Evolutionary conservation across 2,329 filamentous ascomycete genomes (phyloP).

Genomic region (Exophiala viscosa): DNA sequence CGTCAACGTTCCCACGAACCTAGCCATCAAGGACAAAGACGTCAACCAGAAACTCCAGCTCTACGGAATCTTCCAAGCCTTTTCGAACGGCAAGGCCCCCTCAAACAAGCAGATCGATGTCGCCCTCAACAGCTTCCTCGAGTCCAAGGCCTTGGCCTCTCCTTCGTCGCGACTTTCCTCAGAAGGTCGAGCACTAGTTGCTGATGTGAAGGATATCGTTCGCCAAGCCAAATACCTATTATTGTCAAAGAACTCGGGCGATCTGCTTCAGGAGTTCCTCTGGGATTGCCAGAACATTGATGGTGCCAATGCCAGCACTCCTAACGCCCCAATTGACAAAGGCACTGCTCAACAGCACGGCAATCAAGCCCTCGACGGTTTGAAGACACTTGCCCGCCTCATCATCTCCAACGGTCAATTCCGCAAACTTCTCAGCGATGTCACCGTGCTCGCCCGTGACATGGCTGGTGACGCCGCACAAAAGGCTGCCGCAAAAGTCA

Average conservation of each 20-base stretch:
- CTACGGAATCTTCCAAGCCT: slow-evolving; percentile 67
- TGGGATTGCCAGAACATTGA: slow-evolving; percentile 79
- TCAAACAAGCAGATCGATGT: slow-evolving; percentile 96
- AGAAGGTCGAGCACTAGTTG: slow-evolving; percentile 76
- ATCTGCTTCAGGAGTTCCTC: slow-evolving; percentile 93
- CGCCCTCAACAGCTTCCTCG: slow-evolving; percentile 82
- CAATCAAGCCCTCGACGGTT: slow-evolving; percentile 74
- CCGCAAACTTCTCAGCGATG: slow-evolving; percentile 83
- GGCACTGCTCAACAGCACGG: slow-evolving; percentile 76
- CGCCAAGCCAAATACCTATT: slow-evolving; percentile 79
- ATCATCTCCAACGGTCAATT: slow-evolving; percentile 96
- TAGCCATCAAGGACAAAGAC: slow-evolving; percentile 71
- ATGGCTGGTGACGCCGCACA: slow-evolving; percentile 86
- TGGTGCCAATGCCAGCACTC: slow-evolving; percentile 56
- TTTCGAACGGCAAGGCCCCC: slow-evolving; percentile 83
- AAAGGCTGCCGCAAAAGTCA: slow-evolving; percentile 70
- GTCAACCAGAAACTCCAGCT: slow-evolving; percentile 93
- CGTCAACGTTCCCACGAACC: slow-evolving; percentile 71
- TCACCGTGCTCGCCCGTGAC: slow-evolving; percentile 74
- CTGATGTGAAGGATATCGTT: slow-evolving; percentile 74
- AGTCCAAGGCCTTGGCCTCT: slow-evolving; percentile 63
- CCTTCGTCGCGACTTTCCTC: slow-evolving; percentile 74
- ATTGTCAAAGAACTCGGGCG: slow-evolving; percentile 90
- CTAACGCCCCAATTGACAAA: slow-evolving; percentile 68
- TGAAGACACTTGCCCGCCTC: slow-evolving; percentile 82